A percentile compares a stretch with the other conserved stretches of the same genome.
Conservation (phyloP, 1,284 basidiomycete species). For the Acaromyces ingoldii region DNA sequence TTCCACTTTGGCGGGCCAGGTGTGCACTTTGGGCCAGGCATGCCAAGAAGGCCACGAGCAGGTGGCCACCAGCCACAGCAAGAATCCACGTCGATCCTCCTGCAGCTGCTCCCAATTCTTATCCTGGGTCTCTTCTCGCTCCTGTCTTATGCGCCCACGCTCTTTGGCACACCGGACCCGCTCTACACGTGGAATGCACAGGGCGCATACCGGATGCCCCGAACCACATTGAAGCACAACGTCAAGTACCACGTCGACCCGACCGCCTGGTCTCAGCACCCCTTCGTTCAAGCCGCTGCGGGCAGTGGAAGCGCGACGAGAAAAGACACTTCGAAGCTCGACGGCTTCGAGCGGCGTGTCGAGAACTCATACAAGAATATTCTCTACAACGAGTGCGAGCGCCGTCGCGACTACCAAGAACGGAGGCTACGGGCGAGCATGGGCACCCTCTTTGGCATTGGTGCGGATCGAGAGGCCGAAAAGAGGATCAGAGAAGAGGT, state of each 20-base stretch:
- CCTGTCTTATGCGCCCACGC: conserved; percentile 71
- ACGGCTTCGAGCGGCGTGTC: conserved; percentile 31
- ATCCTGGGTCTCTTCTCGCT: conserved; percentile 59
- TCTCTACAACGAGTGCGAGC: conserved; percentile 29
- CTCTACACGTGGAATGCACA: conserved; percentile 66
- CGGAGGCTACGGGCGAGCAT: conserved; percentile 20
- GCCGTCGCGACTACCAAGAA: conserved; percentile 29
- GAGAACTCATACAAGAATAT: conserved; percentile 33
- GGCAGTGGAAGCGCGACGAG: conserved; percentile 6
- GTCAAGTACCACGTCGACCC: conserved; percentile 83
- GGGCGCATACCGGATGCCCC: conserved; percentile 35
- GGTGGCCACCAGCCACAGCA: conserved; percentile 23
- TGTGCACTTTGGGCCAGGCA: conserved; percentile 10
- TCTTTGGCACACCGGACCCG: conserved; percentile 71
- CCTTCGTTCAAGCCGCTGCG: conserved; percentile 51
- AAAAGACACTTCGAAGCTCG: conserved; percentile 16
- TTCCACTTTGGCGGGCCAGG: conserved; percentile 48
- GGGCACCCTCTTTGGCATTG: conserved; percentile 38
- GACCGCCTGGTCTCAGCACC: conserved; percentile 70
- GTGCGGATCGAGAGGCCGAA: conserved; percentile 32
- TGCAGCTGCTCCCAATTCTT: conserved; percentile 77
- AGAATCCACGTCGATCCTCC: conserved; percentile 64
- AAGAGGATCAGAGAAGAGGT: conserved; percentile 35
- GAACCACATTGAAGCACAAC: conserved; percentile 61
- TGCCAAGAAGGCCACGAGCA: conserved; percentile 49